phyloP scores from a whole-genome alignment of 78 protist species.

The Diacronema lutheri region DNA sequence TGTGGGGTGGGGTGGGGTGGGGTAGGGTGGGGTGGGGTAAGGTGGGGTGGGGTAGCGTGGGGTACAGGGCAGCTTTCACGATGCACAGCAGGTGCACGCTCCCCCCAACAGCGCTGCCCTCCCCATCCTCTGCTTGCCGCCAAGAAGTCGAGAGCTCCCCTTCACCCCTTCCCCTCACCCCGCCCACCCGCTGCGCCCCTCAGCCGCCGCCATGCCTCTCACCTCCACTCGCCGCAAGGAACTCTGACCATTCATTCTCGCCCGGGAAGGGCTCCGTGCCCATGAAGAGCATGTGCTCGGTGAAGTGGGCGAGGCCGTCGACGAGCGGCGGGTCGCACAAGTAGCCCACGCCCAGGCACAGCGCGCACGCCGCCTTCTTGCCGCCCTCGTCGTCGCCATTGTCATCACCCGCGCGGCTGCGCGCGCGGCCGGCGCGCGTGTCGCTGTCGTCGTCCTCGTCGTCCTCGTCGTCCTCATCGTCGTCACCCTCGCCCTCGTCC shows the following conservation, averaged over 20 bases:
- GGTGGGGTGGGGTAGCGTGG: no score
- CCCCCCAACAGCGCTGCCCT: no score
- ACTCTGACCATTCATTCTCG: conserved; percentile 47
- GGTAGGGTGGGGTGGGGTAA: no score
- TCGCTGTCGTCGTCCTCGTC: not conserved
- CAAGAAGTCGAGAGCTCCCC: no score
- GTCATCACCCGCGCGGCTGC: not conserved
- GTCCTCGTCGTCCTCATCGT: not conserved
- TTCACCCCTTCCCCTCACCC: no score
- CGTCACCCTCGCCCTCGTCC: not conserved
- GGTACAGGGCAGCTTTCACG: no score
- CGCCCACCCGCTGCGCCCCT: no score
- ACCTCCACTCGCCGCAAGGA: conserved; percentile 8
- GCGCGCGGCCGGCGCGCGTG: no score
- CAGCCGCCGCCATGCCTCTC: no score
- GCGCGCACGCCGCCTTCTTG: conserved; percentile 34
- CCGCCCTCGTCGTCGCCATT: not conserved
- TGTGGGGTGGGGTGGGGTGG: no score
- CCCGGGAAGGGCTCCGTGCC: conserved; percentile 49
- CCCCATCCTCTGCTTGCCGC: no score
- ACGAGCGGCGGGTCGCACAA: conserved; percentile 49
- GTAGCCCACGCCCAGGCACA: conserved; percentile 45
- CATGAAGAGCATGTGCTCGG: conserved; percentile 66
- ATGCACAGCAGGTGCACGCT: no score
- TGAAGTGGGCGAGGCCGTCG: conserved; percentile 74